phyloP scores from a whole-genome alignment of 768 basidiomycete genomes.

The Cantharellus cinnabarinus region DNA sequence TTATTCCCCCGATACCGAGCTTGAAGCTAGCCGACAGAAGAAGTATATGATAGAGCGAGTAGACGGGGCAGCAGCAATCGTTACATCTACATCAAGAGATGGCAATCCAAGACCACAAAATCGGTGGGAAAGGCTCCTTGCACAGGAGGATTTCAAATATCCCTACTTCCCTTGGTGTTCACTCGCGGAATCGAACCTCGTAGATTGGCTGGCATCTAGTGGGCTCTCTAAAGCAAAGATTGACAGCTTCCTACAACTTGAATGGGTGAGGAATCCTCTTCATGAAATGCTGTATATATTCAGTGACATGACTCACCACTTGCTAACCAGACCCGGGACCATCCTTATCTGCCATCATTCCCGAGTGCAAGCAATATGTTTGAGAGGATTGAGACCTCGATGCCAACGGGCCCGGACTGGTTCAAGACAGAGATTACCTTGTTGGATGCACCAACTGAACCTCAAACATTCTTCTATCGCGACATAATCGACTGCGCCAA shows the following conservation, averaged over 20 bases:
- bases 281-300: no score
- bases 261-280: neutral
- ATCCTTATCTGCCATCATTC: neutral
- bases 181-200: neutral
- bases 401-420: neutral
- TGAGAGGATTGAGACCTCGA: neutral
- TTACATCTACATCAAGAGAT: no score
- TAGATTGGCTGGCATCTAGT: neutral
- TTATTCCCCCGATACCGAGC: no score
- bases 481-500: neutral
- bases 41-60: no score
- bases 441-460: neutral
- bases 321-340: neutral
- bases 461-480: neutral
- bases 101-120: neutral
- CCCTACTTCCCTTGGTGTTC: neutral
- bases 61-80: no score
- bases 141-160: neutral
- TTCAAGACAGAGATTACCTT: neutral
- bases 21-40: no score
- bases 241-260: neutral
- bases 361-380: neutral
- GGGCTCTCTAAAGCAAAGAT: neutral
- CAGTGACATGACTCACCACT: no score
- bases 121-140: neutral